Evolutionary conservation across 2,329 filamentous ascomycete species (phyloP), one percentile per base, ranked within the genome.

Genomic region (Colletotrichum cuscutae): DNA sequence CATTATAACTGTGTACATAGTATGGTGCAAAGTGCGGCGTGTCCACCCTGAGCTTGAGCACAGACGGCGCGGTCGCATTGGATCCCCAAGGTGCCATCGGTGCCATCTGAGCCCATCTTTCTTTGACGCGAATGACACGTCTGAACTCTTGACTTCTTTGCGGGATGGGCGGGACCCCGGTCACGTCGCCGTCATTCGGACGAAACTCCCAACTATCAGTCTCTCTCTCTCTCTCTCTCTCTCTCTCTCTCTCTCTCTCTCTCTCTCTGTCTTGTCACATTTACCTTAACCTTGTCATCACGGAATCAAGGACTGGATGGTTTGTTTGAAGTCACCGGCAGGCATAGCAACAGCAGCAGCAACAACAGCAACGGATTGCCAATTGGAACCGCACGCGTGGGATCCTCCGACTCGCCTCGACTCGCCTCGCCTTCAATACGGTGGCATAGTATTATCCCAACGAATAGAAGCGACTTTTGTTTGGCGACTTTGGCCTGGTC

Each of bases 321-420:
- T 49, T 30, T 4, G 3, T 46, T 61, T 42, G 57, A 19, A 42
- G n/a, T 26, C 13, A 15, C 37, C n/a, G 37, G 28, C 37, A 61
- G 59, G 59, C 59, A 49, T 11, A 49, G 19, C 59, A 46, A 35
- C 35, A 46, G 37, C 22, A 22, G 2, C 37, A 42, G 15, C 15
- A 15, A 13, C 35, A 42, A 49, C 59, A 49, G 26, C 19, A 49
- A 22, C 42, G 19, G 42, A 49, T n/a, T 49, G 42, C 42, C 42
- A 49, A 11, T 49, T 15, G 24, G 42, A 19, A 32, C 42, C 42
- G 30, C 42, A 22, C 5, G 42, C 15, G 28, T 22, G 28, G 60
- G 60, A 63, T 62, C 42, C 37, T 53, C 32, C 60, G 60, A 53
- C 28, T 63, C 60, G 42, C 30, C 46, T 64, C 61, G 46, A 53